Percentiles rank a stretch among this genome's conserved stretches.
phyloP scores from a whole-genome alignment of 331 rosid species.

The Acacia pycnantha region DNA sequence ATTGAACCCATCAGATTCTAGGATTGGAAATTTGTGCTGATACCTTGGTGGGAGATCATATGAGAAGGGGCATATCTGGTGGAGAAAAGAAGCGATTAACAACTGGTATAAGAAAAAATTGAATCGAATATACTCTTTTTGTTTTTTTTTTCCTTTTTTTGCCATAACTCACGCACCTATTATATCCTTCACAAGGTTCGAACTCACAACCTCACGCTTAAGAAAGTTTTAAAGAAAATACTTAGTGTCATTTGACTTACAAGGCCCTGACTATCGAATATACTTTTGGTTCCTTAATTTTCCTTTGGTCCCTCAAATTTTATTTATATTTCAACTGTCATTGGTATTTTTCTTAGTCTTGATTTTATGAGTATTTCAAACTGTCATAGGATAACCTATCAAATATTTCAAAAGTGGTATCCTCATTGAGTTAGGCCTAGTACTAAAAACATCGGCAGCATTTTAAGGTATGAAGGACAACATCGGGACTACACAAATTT shows the following conservation, averaged over 20 bases:
- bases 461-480: background rate
- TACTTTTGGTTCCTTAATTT: background rate
- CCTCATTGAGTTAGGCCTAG: background rate
- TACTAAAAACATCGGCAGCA: background rate
- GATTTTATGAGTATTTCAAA: background rate
- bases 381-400: background rate
- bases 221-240: too few species aligned
- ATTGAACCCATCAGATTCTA: constrained; percentile 29
- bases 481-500: background rate
- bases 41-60: constrained; percentile 37
- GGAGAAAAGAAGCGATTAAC: constrained; percentile 33
- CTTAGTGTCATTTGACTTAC: too few species aligned
- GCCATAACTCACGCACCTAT: too few species aligned
- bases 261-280: too few species aligned
- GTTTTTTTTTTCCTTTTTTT: too few species aligned
- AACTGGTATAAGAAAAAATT: constrained; percentile 6
- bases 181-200: too few species aligned
- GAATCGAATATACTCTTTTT: background rate
- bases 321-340: background rate
- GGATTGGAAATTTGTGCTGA: constrained; percentile 42
- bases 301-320: background rate
- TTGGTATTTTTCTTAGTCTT: background rate
- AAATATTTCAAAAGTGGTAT: background rate
- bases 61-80: constrained; percentile 49
- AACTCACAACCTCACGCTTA: too few species aligned